Evolutionary conservation across 495 filamentous ascomycete genomes (phyloP).

Genomic region (Glarea lozoyensis): DNA sequence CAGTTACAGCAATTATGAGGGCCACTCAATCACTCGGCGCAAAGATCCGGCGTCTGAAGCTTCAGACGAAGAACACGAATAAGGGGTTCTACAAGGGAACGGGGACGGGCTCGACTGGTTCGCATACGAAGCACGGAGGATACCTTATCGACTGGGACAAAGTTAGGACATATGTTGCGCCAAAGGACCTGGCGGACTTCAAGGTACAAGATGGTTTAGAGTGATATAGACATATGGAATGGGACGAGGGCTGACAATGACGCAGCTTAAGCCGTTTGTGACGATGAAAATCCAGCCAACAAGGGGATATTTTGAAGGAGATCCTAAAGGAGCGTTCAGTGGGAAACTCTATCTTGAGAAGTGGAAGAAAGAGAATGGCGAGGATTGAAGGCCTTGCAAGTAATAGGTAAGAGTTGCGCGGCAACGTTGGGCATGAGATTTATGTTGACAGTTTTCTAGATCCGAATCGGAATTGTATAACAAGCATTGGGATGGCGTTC

Average conservation of each 20-base stretch:
- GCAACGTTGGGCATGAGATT: not conserved
- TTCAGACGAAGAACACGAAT: constrained; percentile 87
- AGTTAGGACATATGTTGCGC: constrained; percentile 84
- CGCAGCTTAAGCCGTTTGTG: constrained; percentile 82
- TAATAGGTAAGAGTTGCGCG: not conserved
- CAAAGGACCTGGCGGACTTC: constrained; percentile 54
- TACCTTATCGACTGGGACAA: constrained; percentile 77
- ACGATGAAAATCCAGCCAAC: constrained; percentile 46
- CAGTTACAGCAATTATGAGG: constrained; percentile 38
- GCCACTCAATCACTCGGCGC: constrained; percentile 62
- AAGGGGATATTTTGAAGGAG: constrained; percentile 40
- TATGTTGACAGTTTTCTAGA: not conserved
- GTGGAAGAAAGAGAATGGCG: constrained; percentile 65
- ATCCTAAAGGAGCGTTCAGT: constrained; percentile 40
- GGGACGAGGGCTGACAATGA: not conserved
- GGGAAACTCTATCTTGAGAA: constrained; percentile 49
- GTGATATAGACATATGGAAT: not conserved
- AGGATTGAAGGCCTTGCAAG: constrained; percentile 35
- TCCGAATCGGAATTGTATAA: constrained; percentile 7
- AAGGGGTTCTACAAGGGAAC: constrained; percentile 97
- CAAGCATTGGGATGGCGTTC: constrained; percentile 5
- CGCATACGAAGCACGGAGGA: constrained; percentile 75
- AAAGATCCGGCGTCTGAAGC: constrained; percentile 54
- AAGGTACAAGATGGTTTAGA: constrained; percentile 43
- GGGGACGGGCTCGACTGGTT: constrained; percentile 75